phyloP scores from a whole-genome alignment of 768 basidiomycete species.

The Daedalea quercina region DNA sequence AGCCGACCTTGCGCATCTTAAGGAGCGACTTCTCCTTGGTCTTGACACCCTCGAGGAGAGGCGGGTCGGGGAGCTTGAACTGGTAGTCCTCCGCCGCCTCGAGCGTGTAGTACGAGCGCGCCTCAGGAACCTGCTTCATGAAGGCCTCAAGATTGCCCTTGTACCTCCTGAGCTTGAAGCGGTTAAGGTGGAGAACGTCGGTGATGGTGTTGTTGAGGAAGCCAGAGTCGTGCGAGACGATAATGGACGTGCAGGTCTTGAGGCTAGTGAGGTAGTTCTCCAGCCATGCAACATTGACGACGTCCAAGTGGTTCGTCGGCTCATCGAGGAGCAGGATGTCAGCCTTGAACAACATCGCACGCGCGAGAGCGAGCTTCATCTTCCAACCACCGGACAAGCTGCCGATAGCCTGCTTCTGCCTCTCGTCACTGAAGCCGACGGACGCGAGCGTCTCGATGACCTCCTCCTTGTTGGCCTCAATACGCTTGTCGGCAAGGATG shows the following conservation, averaged over 20 bases:
- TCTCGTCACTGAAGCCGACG: slow-evolving; percentile 87
- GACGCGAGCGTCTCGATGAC: slow-evolving; percentile 75
- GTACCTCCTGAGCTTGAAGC: slow-evolving; percentile 96
- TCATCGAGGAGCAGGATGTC: slow-evolving; percentile 96
- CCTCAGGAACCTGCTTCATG: slow-evolving; percentile 92
- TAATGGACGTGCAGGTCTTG: slow-evolving; percentile 91
- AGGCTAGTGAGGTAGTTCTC: slow-evolving; percentile 87
- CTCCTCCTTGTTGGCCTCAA: slow-evolving; percentile 64
- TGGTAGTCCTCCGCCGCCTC: slow-evolving; percentile 95
- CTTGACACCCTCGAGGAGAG: slow-evolving; percentile 98
- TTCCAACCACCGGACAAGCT: slow-evolving; percentile 98
- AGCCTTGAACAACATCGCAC: slow-evolving; percentile 97
- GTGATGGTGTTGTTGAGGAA: slow-evolving; percentile 99
- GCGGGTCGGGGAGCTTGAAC: slow-evolving; percentile 97
- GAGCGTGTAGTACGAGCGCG: slow-evolving; percentile 96
- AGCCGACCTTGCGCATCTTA: slow-evolving; percentile 97
- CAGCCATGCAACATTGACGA: slow-evolving; percentile 96
- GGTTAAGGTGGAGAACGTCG: slow-evolving; percentile 94
- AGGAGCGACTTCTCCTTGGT: slow-evolving; percentile 96
- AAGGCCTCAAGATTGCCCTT: slow-evolving; percentile 93
- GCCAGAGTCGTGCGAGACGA: slow-evolving; percentile 95
- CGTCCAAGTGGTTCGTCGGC: slow-evolving; percentile 95
- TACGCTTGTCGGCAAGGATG: slow-evolving; percentile 80
- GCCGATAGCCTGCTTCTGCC: slow-evolving; percentile 82
- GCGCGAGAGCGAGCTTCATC: slow-evolving; percentile 97